Conservation (phyloP, 805 yeast genomes). For the Lachancea kluyveri region DNA sequence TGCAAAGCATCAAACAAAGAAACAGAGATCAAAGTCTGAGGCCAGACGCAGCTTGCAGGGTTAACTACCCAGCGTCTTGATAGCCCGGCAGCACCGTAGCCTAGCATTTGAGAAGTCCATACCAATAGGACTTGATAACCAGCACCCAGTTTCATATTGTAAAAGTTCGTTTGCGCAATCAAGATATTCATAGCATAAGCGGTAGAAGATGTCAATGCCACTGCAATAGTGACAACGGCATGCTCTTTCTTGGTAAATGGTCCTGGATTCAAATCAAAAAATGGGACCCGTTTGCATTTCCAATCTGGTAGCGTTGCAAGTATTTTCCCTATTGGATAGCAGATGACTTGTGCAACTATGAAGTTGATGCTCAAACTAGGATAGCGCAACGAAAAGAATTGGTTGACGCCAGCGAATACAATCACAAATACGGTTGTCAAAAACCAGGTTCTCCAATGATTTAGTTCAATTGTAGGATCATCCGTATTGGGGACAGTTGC, state of each 20-base stretch:
- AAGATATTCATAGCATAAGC: slow-evolving; percentile 55
- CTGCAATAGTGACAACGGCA: slow-evolving; percentile 43
- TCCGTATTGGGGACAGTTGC: slow-evolving; percentile 50
- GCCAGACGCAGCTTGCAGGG: slow-evolving; percentile 61
- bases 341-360: slow-evolving; percentile 46
- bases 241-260: slow-evolving; percentile 50
- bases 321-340: slow-evolving; percentile 46
- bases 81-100: slow-evolving; percentile 62
- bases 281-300: slow-evolving; percentile 26
- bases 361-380: slow-evolving; percentile 46
- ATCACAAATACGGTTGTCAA: slow-evolving; percentile 44
- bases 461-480: slow-evolving; percentile 42
- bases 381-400: slow-evolving; percentile 47
- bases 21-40: slow-evolving; percentile 50
- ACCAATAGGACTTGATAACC: slow-evolving; percentile 47
- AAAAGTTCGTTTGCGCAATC: slow-evolving; percentile 43
- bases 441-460: slow-evolving; percentile 51
- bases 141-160: slow-evolving; percentile 36
- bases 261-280: slow-evolving; percentile 44
- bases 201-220: slow-evolving; percentile 35
- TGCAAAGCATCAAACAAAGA: slow-evolving; percentile 51
- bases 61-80: slow-evolving; percentile 52
- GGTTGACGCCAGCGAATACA: slow-evolving; percentile 51
- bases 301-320: slow-evolving; percentile 40
- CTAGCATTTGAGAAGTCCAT: slow-evolving; percentile 55